A percentile compares a stretch with the other conserved stretches of the same genome.
Evolutionary conservation across 768 basidiomycete species (phyloP).

Genomic region (Candolleomyces eurysporus): DNA sequence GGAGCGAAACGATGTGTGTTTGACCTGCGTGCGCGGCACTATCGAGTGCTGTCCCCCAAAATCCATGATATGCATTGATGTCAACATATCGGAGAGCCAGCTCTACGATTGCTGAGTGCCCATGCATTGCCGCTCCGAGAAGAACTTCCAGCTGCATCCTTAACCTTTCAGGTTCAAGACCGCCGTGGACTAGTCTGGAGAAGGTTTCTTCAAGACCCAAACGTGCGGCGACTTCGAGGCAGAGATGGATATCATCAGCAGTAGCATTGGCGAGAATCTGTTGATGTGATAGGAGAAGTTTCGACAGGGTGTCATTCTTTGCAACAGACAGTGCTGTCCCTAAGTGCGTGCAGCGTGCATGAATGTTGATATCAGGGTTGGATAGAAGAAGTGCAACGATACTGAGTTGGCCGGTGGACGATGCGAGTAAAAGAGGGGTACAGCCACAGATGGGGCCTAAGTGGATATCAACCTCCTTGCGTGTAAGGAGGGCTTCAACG

Average conservation of each 20-base stretch:
- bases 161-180: neutral
- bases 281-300: neutral
- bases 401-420: neutral
- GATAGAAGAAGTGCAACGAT: neutral
- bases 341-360: neutral
- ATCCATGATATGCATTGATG: neutral
- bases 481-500: neutral
- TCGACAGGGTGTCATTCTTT: neutral
- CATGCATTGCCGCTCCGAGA: neutral
- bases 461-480: neutral
- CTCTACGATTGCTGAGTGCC: neutral
- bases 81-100: neutral
- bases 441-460: neutral
- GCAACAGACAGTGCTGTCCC: neutral
- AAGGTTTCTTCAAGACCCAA: neutral
- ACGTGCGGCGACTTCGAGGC: neutral
- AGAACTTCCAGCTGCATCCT: neutral
- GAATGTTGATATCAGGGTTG: neutral
- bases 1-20: neutral
- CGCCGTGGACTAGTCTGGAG: neutral
- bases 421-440: neutral
- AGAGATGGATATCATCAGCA: neutral
- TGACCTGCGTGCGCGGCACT: neutral
- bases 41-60: neutral
- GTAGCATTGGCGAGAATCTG: neutral